Conservation (phyloP, 163 green algal species). For the Volvox carteri region DNA sequence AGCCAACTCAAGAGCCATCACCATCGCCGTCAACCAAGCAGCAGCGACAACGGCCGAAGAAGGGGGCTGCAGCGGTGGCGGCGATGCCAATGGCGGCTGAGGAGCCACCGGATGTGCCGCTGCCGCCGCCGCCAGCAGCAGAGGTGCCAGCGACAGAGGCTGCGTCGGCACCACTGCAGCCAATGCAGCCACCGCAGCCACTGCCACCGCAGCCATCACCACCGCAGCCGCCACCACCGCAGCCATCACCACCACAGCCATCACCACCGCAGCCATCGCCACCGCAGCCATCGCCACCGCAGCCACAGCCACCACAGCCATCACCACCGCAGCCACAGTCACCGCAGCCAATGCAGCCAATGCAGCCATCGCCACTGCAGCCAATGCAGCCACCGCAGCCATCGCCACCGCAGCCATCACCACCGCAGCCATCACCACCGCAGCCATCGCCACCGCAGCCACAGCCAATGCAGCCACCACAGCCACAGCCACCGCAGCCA, state of each 20-base stretch:
- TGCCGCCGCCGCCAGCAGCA: background rate
- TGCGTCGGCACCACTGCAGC: background rate
- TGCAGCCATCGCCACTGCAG: too few relatives aligned
- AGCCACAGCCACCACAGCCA: too few relatives aligned
- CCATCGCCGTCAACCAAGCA: background rate
- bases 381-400: background rate
- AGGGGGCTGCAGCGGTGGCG: background rate
- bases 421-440: too few relatives aligned
- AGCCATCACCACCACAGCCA: too few relatives aligned
- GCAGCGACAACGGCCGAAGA: background rate
- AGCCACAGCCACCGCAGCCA: too few relatives aligned
- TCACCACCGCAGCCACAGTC: too few relatives aligned
- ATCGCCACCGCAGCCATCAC: background rate
- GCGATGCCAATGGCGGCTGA: background rate
- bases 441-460: too few relatives aligned
- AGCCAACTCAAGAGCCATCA: too few relatives aligned
- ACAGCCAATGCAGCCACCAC: too few relatives aligned
- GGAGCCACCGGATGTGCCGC: background rate
- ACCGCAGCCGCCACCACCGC: too few relatives aligned
- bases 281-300: background rate
- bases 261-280: too few relatives aligned
- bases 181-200: background rate
- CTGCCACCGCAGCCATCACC: background rate
- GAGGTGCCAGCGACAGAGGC: background rate
- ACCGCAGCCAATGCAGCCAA: background rate